Percentiles rank a stretch among this genome's conserved stretches.
These are phyloP conservation scores for Fermentozyma sake DNA, from an alignment of 1,139 yeast genomes.

Conservation along the genomic window DNA sequence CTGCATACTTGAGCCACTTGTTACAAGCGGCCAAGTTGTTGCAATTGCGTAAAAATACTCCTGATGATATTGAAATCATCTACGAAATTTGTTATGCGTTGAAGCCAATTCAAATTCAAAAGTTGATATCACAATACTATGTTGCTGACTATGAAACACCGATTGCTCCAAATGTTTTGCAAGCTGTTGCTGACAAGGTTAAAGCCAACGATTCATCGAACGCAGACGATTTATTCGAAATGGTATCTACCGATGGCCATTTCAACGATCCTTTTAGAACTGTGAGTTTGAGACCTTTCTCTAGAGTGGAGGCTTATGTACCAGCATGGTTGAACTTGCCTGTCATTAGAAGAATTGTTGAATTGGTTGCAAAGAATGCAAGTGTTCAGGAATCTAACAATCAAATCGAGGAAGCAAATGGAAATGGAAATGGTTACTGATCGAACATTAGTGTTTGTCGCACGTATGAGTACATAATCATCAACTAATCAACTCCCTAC, in stretches of 20 bases:
- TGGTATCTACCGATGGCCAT: conserved; percentile 74
- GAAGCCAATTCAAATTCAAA: conserved; percentile 92
- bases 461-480: no score
- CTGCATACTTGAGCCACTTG: conserved; percentile 81
- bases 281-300: conserved; percentile 79
- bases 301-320: conserved; percentile 90
- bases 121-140: conserved; percentile 81
- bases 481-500: no score
- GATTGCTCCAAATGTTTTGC: conserved; percentile 76
- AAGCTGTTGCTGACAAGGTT: conserved; percentile 81
- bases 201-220: conserved; percentile 55
- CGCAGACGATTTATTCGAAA: conserved; percentile 64
- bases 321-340: conserved; percentile 95
- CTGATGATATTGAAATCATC: conserved; percentile 87
- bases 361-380: conserved; percentile 82
- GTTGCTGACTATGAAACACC: conserved; percentile 97
- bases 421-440: conserved; percentile 7
- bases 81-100: conserved; percentile 94
- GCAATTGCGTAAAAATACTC: conserved; percentile 85
- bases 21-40: conserved; percentile 91
- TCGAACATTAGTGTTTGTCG: conserved; percentile 2
- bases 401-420: conserved; percentile 4
- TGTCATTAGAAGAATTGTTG: conserved; percentile 81
- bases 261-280: conserved; percentile 85
- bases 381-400: conserved; percentile 34